These are phyloP conservation scores for Phytopythium cucurbitacearum DNA, from an alignment of 352 stramenopile species.

Conservation along the genomic window DNA sequence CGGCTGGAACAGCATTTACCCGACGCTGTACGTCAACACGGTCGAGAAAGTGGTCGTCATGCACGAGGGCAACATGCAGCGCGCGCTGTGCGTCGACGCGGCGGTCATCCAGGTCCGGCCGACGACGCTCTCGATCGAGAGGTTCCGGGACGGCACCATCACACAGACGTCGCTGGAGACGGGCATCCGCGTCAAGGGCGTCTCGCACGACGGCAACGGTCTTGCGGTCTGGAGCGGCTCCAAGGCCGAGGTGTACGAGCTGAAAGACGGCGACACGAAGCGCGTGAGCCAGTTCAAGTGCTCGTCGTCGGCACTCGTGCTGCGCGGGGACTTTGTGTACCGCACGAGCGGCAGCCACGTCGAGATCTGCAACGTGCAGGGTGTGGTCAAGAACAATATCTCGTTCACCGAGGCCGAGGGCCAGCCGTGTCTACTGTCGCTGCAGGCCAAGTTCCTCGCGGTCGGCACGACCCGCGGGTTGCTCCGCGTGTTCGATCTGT, in stretches of 20 bases:
- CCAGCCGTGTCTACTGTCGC: constrained; percentile 65
- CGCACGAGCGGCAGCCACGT: constrained; percentile 80
- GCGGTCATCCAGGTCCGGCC: constrained; percentile 80
- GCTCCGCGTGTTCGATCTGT: constrained; percentile 88
- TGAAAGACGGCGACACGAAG: constrained; percentile 64
- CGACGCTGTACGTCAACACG: constrained; percentile 67
- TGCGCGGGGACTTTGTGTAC: constrained; percentile 87
- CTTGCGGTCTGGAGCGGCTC: constrained; percentile 85
- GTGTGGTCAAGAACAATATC: constrained; percentile 84
- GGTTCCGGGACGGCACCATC: constrained; percentile 69
- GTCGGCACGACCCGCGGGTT: constrained; percentile 84
- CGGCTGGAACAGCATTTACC: constrained; percentile 63
- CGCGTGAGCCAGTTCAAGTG: constrained; percentile 71
- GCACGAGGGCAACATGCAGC: constrained; percentile 86
- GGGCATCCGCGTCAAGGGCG: constrained; percentile 74
- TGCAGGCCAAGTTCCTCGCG: constrained; percentile 89
- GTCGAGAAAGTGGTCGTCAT: constrained; percentile 72
- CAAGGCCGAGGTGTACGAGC: constrained; percentile 86
- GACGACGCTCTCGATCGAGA: constrained; percentile 68
- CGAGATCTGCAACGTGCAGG: constrained; percentile 85
- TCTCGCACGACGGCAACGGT: constrained; percentile 73
- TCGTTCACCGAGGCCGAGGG: constrained; percentile 91
- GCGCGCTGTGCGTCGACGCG: constrained; percentile 70
- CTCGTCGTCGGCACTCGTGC: constrained; percentile 56
- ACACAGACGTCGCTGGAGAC: constrained; percentile 60